Percentiles rank a stretch among this genome's conserved stretches.
Evolutionary conservation across 1,139 yeast genomes (phyloP).

Genomic region (Starmera stellimalicola): DNA sequence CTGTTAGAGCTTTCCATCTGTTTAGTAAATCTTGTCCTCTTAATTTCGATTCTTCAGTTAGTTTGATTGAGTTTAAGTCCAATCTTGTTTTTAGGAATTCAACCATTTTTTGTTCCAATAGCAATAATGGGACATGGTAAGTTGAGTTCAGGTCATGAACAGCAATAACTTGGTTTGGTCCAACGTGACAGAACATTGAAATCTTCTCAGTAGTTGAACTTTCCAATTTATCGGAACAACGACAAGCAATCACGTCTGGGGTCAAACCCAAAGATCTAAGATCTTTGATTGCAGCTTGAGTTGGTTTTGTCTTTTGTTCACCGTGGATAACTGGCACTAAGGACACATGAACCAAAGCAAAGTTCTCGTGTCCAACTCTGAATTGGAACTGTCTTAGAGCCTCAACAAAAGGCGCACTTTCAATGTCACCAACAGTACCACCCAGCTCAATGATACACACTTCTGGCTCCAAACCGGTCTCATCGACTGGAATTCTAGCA

Average conservation of each 20-base stretch:
- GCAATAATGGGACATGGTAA: slow-evolving; percentile 89
- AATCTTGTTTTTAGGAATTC: slow-evolving; percentile 65
- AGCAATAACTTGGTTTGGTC: slow-evolving; percentile 92
- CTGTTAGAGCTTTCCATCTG: slow-evolving; percentile 76
- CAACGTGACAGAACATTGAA: slow-evolving; percentile 99
- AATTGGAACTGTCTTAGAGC: slow-evolving; percentile 98
- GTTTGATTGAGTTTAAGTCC: slow-evolving; percentile 39
- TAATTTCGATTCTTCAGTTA: slow-evolving; percentile 44
- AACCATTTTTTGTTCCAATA: slow-evolving; percentile 81
- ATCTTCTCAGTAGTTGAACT: slow-evolving; percentile 82
- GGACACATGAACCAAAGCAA: slow-evolving; percentile 93
- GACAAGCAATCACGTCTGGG: slow-evolving; percentile 96
- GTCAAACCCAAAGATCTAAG: slow-evolving; percentile 88
- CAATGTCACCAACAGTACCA: slow-evolving; percentile 99
- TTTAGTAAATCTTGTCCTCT: slow-evolving; percentile 63
- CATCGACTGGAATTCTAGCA: slow-evolving; percentile 85
- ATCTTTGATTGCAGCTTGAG: slow-evolving; percentile 98
- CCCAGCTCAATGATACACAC: slow-evolving; percentile 96
- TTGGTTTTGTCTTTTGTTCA: slow-evolving; percentile 97
- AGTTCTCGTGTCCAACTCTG: slow-evolving; percentile 88
- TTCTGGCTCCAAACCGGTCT: slow-evolving; percentile 80
- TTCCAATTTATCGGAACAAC: slow-evolving; percentile 83
- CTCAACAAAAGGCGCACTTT: slow-evolving; percentile 97
- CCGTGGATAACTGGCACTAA: slow-evolving; percentile 96
- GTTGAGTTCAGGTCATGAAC: slow-evolving; percentile 97